Percentiles rank a stretch among this genome's conserved stretches.
phyloP scores from a whole-genome alignment of 495 filamentous ascomycete species.

The Daldinia vernicosa region DNA sequence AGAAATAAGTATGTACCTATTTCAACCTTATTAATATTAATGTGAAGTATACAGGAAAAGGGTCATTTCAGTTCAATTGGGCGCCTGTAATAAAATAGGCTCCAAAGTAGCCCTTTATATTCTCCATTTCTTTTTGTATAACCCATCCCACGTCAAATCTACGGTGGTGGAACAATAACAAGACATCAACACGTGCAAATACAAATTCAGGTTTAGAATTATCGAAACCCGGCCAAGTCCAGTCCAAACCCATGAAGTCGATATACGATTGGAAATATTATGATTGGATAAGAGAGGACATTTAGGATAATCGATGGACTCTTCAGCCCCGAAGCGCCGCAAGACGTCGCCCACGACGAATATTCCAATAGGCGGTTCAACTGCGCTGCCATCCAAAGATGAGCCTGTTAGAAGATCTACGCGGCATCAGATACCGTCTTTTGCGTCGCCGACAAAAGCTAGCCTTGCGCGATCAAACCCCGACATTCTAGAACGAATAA shows the following conservation, averaged over 20 bases:
- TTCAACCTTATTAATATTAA: constrained; percentile 8
- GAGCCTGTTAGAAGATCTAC: constrained; percentile 26
- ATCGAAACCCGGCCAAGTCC: background rate
- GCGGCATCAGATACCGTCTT: constrained; percentile 61
- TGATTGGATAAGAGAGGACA: constrained; percentile 20
- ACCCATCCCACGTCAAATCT: constrained; percentile 1
- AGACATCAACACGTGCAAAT: constrained; percentile 1
- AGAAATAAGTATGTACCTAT: background rate
- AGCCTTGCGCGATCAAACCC: constrained; percentile 72
- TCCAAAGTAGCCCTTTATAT: constrained; percentile 1
- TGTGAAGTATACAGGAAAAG: constrained; percentile 1
- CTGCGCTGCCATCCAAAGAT: constrained; percentile 38
- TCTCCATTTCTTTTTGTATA: constrained; percentile 1
- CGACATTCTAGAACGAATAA: constrained; percentile 61
- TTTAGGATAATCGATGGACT: constrained; percentile 54
- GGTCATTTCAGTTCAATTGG: constrained; percentile 14
- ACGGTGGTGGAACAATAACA: constrained; percentile 9
- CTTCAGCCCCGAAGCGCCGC: constrained; percentile 69
- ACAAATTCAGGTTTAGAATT: background rate
- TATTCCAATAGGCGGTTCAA: constrained; percentile 30
- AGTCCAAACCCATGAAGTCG: constrained; percentile 13
- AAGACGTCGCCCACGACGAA: constrained; percentile 62
- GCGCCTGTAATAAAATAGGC: background rate
- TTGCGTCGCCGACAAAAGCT: constrained; percentile 71
- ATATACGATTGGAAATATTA: constrained; percentile 19